Base-by-base conservation (phyloP, 257 asterid species). In the Craterostigma plantagineum region DNA sequence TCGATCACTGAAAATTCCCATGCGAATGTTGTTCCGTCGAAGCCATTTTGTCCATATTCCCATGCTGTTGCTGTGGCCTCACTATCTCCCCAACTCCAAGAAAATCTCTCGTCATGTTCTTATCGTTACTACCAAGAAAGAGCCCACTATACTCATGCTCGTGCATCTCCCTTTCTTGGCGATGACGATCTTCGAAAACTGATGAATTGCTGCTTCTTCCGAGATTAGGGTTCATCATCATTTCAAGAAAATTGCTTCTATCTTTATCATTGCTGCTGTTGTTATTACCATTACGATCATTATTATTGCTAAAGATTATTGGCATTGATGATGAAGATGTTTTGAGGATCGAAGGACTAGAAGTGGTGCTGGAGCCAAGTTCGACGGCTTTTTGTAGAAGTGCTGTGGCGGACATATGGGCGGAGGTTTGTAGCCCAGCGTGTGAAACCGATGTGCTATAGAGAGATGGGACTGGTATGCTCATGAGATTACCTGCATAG, bases 321-420 rank as follows among this genome's bases (percentile, higher is more conserved):
- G 30, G 30, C 0, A 68, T 33, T 9, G 63, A 48, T 10, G 75
- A 48, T 67, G 27, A 77, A 74, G 56, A 58, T 63, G 50, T 23
- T 23, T 74, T 81, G 15, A 75, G 63, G 0, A 81, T 55, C 3
- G 73, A 64, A 9, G 53, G 58, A 17, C 34, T 23, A 51, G 33
- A 16, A 42, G 17, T 63, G 65, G 60, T 63, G 51, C 59, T 52
- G 1, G 92, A 73, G 40, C 95, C 91, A 45, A 78, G 18, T 42
- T 75, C 77, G 5, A 87, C 90, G 0, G 94, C 94, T 50, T 78
- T 72, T 14, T 82, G 94, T 38, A 82, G 92, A 4, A 82, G 65
- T 0, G 92, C 92, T 0, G 94, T 82, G 2, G 94, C 94, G 0
- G 94, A 82, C 90, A 75, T 65, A 43, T 76, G 84, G 10, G 67